Evolutionary conservation across 148 eudicot genomes (phyloP), one percentile per base, ranked within the genome.

Genomic region (Rheum nobile): DNA sequence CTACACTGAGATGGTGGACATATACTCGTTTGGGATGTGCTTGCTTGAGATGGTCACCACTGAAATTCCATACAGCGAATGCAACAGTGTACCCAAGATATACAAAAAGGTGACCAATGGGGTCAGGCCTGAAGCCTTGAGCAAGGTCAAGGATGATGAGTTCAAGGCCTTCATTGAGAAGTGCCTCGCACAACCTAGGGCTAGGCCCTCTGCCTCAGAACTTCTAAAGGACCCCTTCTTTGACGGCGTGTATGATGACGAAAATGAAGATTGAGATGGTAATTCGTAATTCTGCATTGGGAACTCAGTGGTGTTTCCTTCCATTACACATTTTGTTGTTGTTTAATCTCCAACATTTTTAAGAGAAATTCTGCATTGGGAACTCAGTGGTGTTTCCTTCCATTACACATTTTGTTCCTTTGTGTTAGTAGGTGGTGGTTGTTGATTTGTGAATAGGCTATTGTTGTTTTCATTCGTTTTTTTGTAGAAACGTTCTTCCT

Each of bases 1-100:
- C 55, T 91, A 91, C 55, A 91, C 88, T 0, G 97, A 91, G 81
- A 26, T 75, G 75, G 81, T 91, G 0, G 97, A 91, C 67, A 88
- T 91, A 46, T 91, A 91, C 74, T 85, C 97, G 0, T 89, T 85
- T 21, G 94, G 97, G 2, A 85, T 91, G 97, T 89, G 89, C 26
- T 43, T 91, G 65, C 88, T 91, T 0, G 97, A 91, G 85, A 67
- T 91, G 88, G 91, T 89, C 67, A 91, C 97, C 9, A 86, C 85
- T 55, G 91, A 91, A 71, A 68, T 91, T 69, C 97, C 97, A 14
- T 89, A 91, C 54, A 84, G 86, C 17, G 97, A 91, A 79, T 91
- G 97, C 41, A 87, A 86, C 19, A 89, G 79, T 37, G 79, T 89
- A 2, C 94, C 86, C 24, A 84, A 80, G 68, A 91, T 89, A 61